phyloP scores from a whole-genome alignment of 2,329 filamentous ascomycete species.

The Leptographium wingfieldii region DNA sequence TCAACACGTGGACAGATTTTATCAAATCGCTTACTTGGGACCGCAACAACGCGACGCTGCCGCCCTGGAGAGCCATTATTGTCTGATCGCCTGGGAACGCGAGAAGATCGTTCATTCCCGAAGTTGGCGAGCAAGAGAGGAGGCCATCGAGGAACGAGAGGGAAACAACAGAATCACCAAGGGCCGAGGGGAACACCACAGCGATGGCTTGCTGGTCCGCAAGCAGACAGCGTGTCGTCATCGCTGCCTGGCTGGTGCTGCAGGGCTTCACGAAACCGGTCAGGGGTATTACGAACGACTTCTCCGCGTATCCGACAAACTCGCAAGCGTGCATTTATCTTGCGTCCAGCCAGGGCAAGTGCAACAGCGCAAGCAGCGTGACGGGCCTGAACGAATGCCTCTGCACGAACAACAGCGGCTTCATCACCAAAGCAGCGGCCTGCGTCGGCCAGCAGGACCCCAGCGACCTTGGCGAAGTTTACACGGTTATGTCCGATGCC shows the following conservation, averaged over 20 bases:
- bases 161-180: background rate
- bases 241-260: background rate
- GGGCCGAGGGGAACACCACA: background rate
- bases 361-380: conserved; percentile 24
- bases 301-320: conserved; percentile 27
- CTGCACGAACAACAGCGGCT: conserved; percentile 35
- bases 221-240: background rate
- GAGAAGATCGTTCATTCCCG: background rate
- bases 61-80: background rate
- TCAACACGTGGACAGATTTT: no score
- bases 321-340: conserved; percentile 31
- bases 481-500: conserved; percentile 28
- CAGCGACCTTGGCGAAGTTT: conserved; percentile 28
- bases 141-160: background rate
- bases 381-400: conserved; percentile 34
- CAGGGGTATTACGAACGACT: conserved; percentile 21
- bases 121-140: background rate
- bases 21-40: no score
- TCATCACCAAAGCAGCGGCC: conserved; percentile 31
- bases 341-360: conserved; percentile 26
- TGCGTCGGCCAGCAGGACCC: conserved; percentile 29
- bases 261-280: background rate
- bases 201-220: background rate
- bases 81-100: background rate
- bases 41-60: no score